Percentiles rank a stretch among this genome's conserved stretches.
Conservation (phyloP, 2,329 filamentous ascomycete genomes). For the Xylariaceae sp. region DNA sequence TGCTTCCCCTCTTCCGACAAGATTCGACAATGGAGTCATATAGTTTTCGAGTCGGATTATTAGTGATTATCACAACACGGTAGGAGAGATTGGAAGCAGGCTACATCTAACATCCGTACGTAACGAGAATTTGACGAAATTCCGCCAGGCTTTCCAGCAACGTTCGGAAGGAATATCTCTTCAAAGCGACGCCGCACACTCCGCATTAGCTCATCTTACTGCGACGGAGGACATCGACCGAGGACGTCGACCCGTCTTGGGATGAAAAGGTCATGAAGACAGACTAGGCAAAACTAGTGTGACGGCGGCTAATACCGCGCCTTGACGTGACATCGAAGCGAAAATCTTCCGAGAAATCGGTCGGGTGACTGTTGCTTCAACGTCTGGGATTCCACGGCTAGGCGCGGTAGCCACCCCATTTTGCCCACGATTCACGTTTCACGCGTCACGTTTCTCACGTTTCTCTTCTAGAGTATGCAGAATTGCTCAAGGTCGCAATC, state of each 20-base stretch:
- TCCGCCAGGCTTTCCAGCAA: background rate
- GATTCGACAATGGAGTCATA: too few species aligned
- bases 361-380: conserved; percentile 7
- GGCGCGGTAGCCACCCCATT: conserved; percentile 11
- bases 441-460: conserved; percentile 6
- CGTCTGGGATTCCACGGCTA: conserved; percentile 4
- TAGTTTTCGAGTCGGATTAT: too few species aligned
- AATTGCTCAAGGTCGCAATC: conserved; percentile 1
- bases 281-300: background rate
- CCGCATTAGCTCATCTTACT: too few species aligned
- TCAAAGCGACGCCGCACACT: background rate
- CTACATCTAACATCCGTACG: too few species aligned
- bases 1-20: too few species aligned
- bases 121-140: too few species aligned
- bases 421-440: conserved; percentile 4
- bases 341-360: background rate
- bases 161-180: background rate
- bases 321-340: background rate
- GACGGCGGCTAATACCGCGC: conserved; percentile 9
- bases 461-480: too few species aligned
- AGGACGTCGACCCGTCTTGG: conserved; percentile 3
- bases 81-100: too few species aligned
- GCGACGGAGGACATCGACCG: too few species aligned
- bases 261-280: conserved; percentile 5
- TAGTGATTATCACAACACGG: too few species aligned